These are phyloP conservation scores for Wickerhamomyces kurtzmanii DNA, from an alignment of 805 yeast species.

Conservation along the genomic window DNA sequence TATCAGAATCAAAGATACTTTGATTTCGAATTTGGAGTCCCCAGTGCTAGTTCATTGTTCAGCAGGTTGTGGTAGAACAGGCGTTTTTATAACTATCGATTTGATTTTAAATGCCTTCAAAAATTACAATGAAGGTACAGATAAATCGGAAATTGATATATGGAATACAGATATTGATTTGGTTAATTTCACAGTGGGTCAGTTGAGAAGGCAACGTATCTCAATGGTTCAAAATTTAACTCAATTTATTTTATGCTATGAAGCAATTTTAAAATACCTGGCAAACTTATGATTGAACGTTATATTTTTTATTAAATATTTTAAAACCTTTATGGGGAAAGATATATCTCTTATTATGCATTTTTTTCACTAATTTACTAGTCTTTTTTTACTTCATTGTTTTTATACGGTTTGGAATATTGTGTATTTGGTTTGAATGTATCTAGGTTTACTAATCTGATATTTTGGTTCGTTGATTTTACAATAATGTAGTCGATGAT, in stretches of 20 bases:
- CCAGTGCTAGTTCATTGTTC: constrained; percentile 86
- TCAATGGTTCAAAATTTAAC: constrained; percentile 74
- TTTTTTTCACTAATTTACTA: neutral
- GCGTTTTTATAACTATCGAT: constrained; percentile 73
- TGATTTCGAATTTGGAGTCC: constrained; percentile 11
- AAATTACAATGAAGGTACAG: constrained; percentile 21
- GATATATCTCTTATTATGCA: neutral
- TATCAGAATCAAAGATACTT: constrained; percentile 19
- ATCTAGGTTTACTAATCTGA: too few species aligned
- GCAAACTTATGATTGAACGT: too few species aligned
- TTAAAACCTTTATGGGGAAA: too few species aligned
- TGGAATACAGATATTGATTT: constrained; percentile 38
- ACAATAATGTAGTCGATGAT: too few species aligned
- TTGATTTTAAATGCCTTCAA: constrained; percentile 13
- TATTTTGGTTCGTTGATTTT: too few species aligned
- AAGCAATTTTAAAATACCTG: constrained; percentile 27
- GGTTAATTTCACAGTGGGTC: constrained; percentile 49
- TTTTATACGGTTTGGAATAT: too few species aligned
- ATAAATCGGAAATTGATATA: constrained; percentile 28
- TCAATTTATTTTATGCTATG: constrained; percentile 67
- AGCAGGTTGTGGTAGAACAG: constrained; percentile 97
- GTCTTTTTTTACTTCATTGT: neutral
- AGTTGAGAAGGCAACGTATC: constrained; percentile 56
- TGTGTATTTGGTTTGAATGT: too few species aligned
- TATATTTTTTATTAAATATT: too few species aligned